Evolutionary conservation across 306 rosid species (phyloP).

Genomic region (Cucurbita argyrosperma): DNA sequence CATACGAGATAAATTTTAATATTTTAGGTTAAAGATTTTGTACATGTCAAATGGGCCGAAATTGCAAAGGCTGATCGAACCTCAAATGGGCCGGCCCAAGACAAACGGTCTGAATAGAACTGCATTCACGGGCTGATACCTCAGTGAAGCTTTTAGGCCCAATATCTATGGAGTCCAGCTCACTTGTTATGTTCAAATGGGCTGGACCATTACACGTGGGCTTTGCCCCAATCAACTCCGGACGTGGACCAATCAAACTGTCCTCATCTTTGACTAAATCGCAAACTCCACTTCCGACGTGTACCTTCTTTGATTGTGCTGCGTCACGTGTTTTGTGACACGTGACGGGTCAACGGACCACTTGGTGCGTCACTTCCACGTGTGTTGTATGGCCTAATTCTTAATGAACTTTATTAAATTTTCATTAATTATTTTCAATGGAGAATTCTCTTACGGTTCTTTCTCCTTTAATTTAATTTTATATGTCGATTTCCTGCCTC

Average conservation of each 20-base stretch:
- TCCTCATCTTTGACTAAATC: background rate
- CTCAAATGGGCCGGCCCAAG: background rate
- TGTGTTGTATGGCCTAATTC: background rate
- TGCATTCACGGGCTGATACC: background rate
- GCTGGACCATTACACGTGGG: slow-evolving; percentile 9
- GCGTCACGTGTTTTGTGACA: background rate
- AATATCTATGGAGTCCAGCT: background rate
- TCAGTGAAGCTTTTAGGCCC: background rate
- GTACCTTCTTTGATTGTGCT: background rate
- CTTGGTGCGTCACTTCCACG: background rate
- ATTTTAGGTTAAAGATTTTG: no score
- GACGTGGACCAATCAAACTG: background rate
- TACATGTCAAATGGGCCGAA: no score
- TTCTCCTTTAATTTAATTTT: background rate
- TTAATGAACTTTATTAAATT: background rate
- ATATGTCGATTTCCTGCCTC: background rate
- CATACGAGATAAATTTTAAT: no score
- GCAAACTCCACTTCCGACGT: background rate
- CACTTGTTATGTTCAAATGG: background rate
- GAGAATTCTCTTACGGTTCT: background rate
- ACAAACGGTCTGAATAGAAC: background rate
- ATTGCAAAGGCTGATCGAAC: background rate
- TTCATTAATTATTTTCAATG: background rate
- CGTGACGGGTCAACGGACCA: background rate
- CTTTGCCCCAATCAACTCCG: background rate